phyloP scores from a whole-genome alignment of 176 grass and related monocot genomes.

The Pontederia crassipes region DNA sequence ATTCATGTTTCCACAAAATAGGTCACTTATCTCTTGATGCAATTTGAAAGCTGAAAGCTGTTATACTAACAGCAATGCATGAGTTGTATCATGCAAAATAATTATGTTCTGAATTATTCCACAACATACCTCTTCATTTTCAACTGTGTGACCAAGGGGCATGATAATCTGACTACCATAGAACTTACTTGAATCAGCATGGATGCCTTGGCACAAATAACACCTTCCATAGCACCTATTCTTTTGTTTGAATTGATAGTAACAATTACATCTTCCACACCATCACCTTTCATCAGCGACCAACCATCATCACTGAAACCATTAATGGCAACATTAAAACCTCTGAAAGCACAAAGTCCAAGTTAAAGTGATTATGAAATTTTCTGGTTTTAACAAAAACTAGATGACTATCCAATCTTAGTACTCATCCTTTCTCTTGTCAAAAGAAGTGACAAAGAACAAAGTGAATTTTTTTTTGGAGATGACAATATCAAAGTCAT shows the following conservation, averaged over 20 bases:
- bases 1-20: background rate
- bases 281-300: background rate
- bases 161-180: constrained; percentile 73
- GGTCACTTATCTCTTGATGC: no score
- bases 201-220: background rate
- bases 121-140: constrained; percentile 84
- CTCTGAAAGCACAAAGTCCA: background rate
- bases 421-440: no score
- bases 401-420: no score
- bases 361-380: no score
- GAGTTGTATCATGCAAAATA: constrained; percentile 5
- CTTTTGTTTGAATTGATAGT: background rate
- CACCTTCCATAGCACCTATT: background rate
- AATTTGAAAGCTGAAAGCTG: no score
- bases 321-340: background rate
- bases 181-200: background rate
- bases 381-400: no score
- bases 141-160: constrained; percentile 84
- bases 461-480: no score
- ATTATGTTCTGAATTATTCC: background rate
- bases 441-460: no score
- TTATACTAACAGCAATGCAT: background rate
- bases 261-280: background rate
- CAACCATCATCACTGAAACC: constrained; percentile 1
- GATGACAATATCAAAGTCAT: no score